Evolutionary conservation across 495 filamentous ascomycete species (phyloP).

Genomic region (Friedmanniomyces simplex): DNA sequence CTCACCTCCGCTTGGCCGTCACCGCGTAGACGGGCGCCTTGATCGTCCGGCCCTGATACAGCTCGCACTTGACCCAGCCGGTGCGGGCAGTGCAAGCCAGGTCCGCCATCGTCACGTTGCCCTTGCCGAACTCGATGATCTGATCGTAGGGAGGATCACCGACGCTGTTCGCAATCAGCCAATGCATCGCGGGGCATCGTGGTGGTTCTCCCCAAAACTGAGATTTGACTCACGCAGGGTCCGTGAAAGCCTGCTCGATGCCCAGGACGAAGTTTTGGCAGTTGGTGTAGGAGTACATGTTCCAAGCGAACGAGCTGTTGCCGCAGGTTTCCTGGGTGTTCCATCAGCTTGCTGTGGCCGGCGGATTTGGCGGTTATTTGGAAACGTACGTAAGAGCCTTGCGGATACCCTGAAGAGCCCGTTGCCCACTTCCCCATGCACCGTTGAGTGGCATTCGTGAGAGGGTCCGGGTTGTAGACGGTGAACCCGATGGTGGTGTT

Average conservation of each 20-base stretch:
- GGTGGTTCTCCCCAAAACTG: no score
- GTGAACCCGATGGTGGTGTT: slow-evolving; percentile 17
- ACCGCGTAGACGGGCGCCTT: slow-evolving; percentile 11
- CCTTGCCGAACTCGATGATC: slow-evolving; percentile 8
- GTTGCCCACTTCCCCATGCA: slow-evolving; percentile 11
- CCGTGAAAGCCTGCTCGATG: slow-evolving; percentile 17
- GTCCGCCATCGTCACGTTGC: neutral
- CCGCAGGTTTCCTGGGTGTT: slow-evolving; percentile 11
- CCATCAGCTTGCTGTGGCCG: no score
- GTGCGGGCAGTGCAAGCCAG: neutral
- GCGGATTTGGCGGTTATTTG: no score
- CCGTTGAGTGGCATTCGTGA: slow-evolving; percentile 6
- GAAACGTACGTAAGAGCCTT: slow-evolving; percentile 6
- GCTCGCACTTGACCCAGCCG: slow-evolving; percentile 4
- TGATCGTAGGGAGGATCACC: slow-evolving; percentile 12
- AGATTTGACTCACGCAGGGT: slow-evolving; percentile 14
- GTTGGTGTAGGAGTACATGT: slow-evolving; percentile 8
- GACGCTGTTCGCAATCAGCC: slow-evolving; percentile 2
- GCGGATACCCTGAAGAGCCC: neutral
- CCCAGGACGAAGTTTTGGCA: slow-evolving; percentile 3
- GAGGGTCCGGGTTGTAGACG: slow-evolving; percentile 14
- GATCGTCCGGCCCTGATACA: neutral
- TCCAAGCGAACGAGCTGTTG: slow-evolving; percentile 18
- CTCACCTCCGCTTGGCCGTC: slow-evolving; percentile 3
- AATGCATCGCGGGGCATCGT: no score